phyloP scores from a whole-genome alignment of 768 basidiomycete species.

The Chalciporus chontae region DNA sequence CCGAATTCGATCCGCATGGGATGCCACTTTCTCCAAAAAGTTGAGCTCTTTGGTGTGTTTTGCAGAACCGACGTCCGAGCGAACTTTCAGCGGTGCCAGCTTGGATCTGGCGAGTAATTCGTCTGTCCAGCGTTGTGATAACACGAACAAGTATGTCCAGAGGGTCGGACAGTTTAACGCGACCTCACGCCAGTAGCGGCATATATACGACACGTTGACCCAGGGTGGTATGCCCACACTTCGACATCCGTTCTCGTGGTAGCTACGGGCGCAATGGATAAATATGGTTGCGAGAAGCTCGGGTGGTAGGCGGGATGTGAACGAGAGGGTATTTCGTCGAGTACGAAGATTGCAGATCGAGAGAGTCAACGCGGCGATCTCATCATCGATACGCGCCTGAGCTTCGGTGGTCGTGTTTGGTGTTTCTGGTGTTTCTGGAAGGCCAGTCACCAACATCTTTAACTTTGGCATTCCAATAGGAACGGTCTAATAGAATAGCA shows the following conservation, averaged over 20 bases:
- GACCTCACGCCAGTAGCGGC: constrained; percentile 41
- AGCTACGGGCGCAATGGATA: constrained; percentile 6
- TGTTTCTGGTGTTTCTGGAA: neutral
- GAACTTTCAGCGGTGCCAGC: constrained; percentile 29
- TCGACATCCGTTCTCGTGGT: neutral
- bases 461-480: no score
- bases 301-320: constrained; percentile 18
- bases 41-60: constrained; percentile 23
- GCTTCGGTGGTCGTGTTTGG: neutral
- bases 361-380: constrained; percentile 13
- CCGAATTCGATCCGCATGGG: constrained; percentile 33
- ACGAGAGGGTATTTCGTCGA: constrained; percentile 15
- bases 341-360: constrained; percentile 15
- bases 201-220: constrained; percentile 24
- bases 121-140: constrained; percentile 34
- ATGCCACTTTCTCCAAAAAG: constrained; percentile 31
- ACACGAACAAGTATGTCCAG: constrained; percentile 38
- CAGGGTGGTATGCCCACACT: constrained; percentile 14
- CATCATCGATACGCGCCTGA: constrained; percentile 16
- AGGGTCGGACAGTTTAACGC: constrained; percentile 39
- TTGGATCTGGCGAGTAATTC: constrained; percentile 47
- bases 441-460: neutral
- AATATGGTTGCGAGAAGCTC: constrained; percentile 23
- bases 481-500: neutral
- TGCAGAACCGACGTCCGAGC: constrained; percentile 26